These are phyloP conservation scores for Suillus cothurnatus DNA, from an alignment of 768 basidiomycete species.

Conservation along the genomic window DNA sequence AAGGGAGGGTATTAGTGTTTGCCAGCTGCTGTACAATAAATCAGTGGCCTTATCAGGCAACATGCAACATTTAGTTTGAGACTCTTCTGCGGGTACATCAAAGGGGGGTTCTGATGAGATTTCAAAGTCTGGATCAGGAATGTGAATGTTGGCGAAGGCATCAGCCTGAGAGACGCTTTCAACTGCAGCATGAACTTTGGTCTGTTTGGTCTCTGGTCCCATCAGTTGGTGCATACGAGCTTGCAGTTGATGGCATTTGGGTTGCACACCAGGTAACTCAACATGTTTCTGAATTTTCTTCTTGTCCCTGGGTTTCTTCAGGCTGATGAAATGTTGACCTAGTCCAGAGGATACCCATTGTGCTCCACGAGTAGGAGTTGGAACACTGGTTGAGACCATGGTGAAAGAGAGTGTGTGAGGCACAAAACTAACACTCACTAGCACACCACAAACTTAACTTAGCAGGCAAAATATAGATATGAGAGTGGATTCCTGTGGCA, in stretches of 20 bases:
- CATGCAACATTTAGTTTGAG: not conserved
- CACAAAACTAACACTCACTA: not conserved
- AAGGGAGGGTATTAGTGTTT: slow-evolving; percentile 6
- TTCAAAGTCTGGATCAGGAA: not conserved
- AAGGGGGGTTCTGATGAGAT: not conserved
- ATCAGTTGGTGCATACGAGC: slow-evolving; percentile 7
- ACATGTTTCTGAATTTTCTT: slow-evolving; percentile 12
- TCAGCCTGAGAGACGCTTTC: not conserved
- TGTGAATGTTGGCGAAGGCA: not conserved
- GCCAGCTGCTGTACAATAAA: slow-evolving; percentile 6
- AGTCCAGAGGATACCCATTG: slow-evolving; percentile 13
- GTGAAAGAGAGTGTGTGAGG: not conserved
- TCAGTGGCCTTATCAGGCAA: slow-evolving; percentile 6
- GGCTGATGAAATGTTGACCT: slow-evolving; percentile 12
- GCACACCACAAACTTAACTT: not conserved
- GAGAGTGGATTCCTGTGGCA: not conserved
- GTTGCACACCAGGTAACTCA: not conserved
- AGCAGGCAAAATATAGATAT: not conserved
- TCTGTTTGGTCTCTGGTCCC: not conserved
- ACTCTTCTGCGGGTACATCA: not conserved
- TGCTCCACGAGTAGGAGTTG: not conserved
- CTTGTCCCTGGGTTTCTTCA: slow-evolving; percentile 18
- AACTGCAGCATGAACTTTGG: not conserved
- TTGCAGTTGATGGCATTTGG: slow-evolving; percentile 5
- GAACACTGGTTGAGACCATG: not conserved